Conservation (phyloP, 2,329 filamentous ascomycete genomes). For the Berkeleyomyces rouxiae region DNA sequence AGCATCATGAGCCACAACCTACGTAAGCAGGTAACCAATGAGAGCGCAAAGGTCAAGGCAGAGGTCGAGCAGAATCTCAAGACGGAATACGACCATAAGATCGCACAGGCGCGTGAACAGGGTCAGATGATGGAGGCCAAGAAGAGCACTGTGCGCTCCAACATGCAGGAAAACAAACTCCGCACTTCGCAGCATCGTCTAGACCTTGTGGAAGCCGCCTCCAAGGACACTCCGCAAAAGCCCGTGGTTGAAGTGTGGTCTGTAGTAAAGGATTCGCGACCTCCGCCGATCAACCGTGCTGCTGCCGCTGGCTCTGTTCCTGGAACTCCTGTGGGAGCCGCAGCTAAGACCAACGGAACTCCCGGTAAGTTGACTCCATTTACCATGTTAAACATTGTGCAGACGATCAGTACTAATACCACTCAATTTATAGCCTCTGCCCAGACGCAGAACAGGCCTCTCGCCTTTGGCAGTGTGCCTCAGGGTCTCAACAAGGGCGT, state of each 20-base stretch:
- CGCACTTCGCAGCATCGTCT: conserved; percentile 53
- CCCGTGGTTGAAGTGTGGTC: conserved; percentile 76
- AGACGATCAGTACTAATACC: background rate
- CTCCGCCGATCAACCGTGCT: conserved; percentile 13
- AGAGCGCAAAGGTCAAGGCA: conserved; percentile 43
- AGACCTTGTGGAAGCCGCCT: conserved; percentile 63
- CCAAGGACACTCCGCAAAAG: conserved; percentile 67
- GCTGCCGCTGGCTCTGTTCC: background rate
- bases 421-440: conserved; percentile 12
- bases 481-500: conserved; percentile 4
- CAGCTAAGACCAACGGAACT: conserved; percentile 5
- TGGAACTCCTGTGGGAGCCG: background rate
- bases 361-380: background rate
- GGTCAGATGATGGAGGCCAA: conserved; percentile 59
- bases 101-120: conserved; percentile 38
- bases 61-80: conserved; percentile 33
- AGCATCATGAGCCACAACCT: conserved; percentile 44
- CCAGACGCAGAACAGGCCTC: conserved; percentile 14
- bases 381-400: background rate
- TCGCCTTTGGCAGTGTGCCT: background rate
- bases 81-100: conserved; percentile 35
- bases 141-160: conserved; percentile 56
- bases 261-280: conserved; percentile 10
- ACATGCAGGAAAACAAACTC: conserved; percentile 58
- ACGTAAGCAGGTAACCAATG: conserved; percentile 50